Evolutionary conservation across 140 eudicot species (phyloP).

Genomic region (Anethum foeniculum): DNA sequence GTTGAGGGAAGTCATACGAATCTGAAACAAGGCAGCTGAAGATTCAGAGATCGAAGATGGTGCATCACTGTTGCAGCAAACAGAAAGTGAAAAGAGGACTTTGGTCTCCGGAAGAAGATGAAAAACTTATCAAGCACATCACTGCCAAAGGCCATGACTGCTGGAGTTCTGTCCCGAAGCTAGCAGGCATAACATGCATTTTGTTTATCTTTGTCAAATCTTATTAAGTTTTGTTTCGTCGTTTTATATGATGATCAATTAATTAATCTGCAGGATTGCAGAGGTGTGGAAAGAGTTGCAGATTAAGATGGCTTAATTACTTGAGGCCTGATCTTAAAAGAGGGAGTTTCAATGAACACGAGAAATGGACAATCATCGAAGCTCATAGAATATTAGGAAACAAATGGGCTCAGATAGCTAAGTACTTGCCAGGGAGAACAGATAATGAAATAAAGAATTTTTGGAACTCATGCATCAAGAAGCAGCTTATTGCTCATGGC

Average conservation of each 20-base stretch:
- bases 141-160: conserved; percentile 19
- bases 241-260: neutral
- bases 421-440: conserved; percentile 82
- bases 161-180: conserved; percentile 28
- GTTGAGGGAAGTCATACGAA: neutral
- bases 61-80: conserved; percentile 20
- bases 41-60: neutral
- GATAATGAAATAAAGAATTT: conserved; percentile 88
- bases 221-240: neutral
- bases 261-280: conserved; percentile 39
- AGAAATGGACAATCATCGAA: conserved; percentile 69
- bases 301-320: conserved; percentile 83
- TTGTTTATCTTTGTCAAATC: neutral
- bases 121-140: conserved; percentile 19
- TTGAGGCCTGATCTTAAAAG: conserved; percentile 84
- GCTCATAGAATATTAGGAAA: conserved; percentile 80
- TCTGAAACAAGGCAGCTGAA: neutral
- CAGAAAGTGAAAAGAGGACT: conserved; percentile 22
- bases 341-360: conserved; percentile 72
- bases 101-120: conserved; percentile 32
- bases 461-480: conserved; percentile 89
- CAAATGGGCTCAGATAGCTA: conserved; percentile 90
- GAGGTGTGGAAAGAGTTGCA: conserved; percentile 81
- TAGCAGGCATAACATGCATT: conserved; percentile 17
- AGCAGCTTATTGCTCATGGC: conserved; percentile 79